Evolutionary conservation across 495 filamentous ascomycete species (phyloP).

Genomic region (Penicillium roqueforti): DNA sequence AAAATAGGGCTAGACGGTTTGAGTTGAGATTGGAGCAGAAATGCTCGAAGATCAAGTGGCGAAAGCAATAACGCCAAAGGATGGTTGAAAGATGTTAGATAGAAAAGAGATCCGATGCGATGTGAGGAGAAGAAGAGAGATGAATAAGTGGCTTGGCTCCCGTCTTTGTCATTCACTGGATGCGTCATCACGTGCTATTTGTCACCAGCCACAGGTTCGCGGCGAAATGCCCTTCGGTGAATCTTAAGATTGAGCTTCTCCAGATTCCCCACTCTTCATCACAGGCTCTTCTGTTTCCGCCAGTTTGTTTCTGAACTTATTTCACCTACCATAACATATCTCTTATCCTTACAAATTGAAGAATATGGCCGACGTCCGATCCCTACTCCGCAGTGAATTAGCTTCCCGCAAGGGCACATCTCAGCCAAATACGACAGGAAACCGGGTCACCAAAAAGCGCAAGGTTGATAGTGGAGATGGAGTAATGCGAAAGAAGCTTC

Average conservation of each 20-base stretch:
- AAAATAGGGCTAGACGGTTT: neutral
- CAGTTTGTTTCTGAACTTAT: slow-evolving; percentile 7
- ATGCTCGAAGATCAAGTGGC: slow-evolving; percentile 3
- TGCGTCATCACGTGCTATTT: neutral
- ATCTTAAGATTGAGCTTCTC: slow-evolving; percentile 23
- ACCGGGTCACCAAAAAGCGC: slow-evolving; percentile 52
- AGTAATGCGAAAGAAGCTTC: slow-evolving; percentile 46
- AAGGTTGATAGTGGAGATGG: slow-evolving; percentile 50
- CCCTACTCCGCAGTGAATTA: slow-evolving; percentile 77
- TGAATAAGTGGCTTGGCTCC: slow-evolving; percentile 11
- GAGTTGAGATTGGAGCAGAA: neutral
- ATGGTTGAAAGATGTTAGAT: slow-evolving; percentile 15
- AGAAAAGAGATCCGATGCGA: slow-evolving; percentile 3
- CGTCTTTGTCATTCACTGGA: slow-evolving; percentile 1
- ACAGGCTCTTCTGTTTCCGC: slow-evolving; percentile 6
- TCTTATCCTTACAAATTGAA: neutral
- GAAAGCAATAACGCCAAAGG: slow-evolving; percentile 5
- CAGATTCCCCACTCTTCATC: slow-evolving; percentile 27
- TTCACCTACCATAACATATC: neutral
- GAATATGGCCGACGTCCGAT: slow-evolving; percentile 77
- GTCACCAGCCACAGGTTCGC: slow-evolving; percentile 13
- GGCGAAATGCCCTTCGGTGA: slow-evolving; percentile 7
- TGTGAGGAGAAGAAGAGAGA: slow-evolving; percentile 9
- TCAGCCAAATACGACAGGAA: slow-evolving; percentile 35
- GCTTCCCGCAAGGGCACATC: slow-evolving; percentile 64